Percentiles rank a stretch among this genome's conserved stretches.
Evolutionary conservation across 176 grass and related monocot genomes (phyloP).

Genomic region (Eleusine indica): DNA sequence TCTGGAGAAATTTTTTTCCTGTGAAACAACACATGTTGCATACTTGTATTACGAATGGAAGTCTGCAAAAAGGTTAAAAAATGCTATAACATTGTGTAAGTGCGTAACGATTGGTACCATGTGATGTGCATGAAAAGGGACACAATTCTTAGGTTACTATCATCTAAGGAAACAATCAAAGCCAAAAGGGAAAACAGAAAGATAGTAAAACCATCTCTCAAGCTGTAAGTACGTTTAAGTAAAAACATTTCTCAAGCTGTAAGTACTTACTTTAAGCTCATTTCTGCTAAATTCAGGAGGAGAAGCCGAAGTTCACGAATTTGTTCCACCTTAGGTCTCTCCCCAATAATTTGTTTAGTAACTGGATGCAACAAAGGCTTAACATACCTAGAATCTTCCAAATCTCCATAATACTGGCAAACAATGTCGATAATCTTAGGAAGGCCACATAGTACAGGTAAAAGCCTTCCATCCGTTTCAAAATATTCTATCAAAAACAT

Average conservation of each 20-base stretch:
- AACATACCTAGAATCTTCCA: conserved; percentile 57
- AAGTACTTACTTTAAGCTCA: conserved; percentile 73
- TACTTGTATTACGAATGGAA: neutral
- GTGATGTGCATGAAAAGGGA: neutral
- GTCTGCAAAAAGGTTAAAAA: neutral
- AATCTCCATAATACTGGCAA: conserved; percentile 76
- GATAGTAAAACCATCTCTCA: neutral
- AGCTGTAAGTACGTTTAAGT: neutral
- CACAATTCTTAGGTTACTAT: neutral
- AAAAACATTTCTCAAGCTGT: neutral
- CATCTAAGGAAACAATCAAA: neutral
- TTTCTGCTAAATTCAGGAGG: conserved; percentile 92
- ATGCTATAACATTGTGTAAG: neutral
- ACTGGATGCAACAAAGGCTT: conserved; percentile 69
- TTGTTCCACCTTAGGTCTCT: conserved; percentile 72
- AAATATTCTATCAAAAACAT: conserved; percentile 92
- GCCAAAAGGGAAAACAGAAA: neutral
- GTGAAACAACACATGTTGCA: conserved; percentile 4
- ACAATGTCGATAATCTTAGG: conserved; percentile 82
- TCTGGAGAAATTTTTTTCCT: conserved; percentile 73
- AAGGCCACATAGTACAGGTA: conserved; percentile 76
- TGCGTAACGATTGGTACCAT: neutral
- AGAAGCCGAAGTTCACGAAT: conserved; percentile 85
- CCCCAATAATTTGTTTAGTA: conserved; percentile 70
- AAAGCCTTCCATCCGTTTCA: conserved; percentile 62